Evolutionary conservation across 768 basidiomycete genomes (phyloP), one percentile per base, ranked within the genome.

Genomic region (Termitomyces sp.): DNA sequence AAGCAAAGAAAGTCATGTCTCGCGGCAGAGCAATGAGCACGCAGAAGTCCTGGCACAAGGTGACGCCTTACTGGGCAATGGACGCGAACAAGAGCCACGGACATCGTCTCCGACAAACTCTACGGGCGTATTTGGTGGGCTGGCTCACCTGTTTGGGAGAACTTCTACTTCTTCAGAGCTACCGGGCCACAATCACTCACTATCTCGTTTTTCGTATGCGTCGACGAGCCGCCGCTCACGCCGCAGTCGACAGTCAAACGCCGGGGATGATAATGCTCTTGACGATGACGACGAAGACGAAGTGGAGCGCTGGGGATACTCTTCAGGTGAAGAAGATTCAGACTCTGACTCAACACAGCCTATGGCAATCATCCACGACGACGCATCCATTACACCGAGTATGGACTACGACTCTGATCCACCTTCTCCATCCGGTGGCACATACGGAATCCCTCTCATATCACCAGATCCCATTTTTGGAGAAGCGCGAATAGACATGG

Each of bases 251-350:
- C 78, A 74, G 52, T 87, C 86, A 15, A 81, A 82, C 20, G 78
- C 73, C 33, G 82, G 77, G 24, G 87, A 87, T 6, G 86, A 88
- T 34, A 72, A 85, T 68, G 85, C 78, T 22, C 61, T 83, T 5
- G 82, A 75, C 31, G 76, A 74, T 12, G 86, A 81, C 3, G 81
- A 82, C 30, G 84, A 84, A 41, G 79, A 75, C 58, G 58, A 59
- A 33, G 83, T 86, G 46, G 90, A 93, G 63, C 81, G 91, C n/a
- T 95, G 93, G 93, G 93, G 93, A 4, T 95, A 94, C 72, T 86
- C 88, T n/a, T 93, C 93, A 3, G 90, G 84, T 24, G 93, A 95
- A 67, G 90, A 88, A 65, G 83, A 84, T 24, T 78, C 76, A 22
- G 78, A 81, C 13, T 75, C 72, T 27, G 80, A 77, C 34, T 74